Conservation (phyloP, 805 yeast genomes). For the Tetrapisispora pingtungensis region DNA sequence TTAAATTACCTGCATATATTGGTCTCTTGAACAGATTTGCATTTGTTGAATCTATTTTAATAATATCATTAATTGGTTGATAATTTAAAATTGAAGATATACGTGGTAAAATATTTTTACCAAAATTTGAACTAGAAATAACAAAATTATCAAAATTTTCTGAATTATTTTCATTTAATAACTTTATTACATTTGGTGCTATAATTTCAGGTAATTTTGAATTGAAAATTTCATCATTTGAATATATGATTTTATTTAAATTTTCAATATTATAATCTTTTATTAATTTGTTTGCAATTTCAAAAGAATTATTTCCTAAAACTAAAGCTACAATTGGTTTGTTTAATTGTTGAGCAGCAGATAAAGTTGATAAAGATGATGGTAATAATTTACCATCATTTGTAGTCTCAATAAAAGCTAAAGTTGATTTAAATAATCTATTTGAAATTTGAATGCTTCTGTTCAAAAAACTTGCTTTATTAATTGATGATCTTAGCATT, state of each 20-base stretch:
- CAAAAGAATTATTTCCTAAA: slow-evolving; percentile 51
- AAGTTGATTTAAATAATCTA: slow-evolving; percentile 38
- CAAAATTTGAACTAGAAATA: slow-evolving; percentile 75
- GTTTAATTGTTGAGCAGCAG: slow-evolving; percentile 70
- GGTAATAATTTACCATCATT: slow-evolving; percentile 47
- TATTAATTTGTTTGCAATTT: slow-evolving; percentile 35
- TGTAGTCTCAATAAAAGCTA: slow-evolving; percentile 62
- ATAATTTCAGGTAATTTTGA: slow-evolving; percentile 72
- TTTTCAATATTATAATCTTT: slow-evolving; percentile 9
- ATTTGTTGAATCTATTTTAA: slow-evolving; percentile 41
- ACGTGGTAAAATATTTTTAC: slow-evolving; percentile 80
- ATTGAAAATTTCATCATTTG: slow-evolving; percentile 49
- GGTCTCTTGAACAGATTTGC: slow-evolving; percentile 73
- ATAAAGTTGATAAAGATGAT: slow-evolving; percentile 58
- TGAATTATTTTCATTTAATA: slow-evolving; percentile 17
- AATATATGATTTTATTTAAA: slow-evolving; percentile 46
- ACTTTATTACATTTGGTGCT: slow-evolving; percentile 51
- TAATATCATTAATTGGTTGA: slow-evolving; percentile 82
- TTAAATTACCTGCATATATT: slow-evolving; percentile 91
- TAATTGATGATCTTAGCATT: not conserved
- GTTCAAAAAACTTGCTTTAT: not conserved
- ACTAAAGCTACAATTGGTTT: slow-evolving; percentile 73
- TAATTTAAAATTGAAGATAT: slow-evolving; percentile 74
- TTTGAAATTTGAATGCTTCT: not conserved
- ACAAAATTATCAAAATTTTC: slow-evolving; percentile 53